Conservation (phyloP, 768 basidiomycete species). For the Cyathus striatus region DNA sequence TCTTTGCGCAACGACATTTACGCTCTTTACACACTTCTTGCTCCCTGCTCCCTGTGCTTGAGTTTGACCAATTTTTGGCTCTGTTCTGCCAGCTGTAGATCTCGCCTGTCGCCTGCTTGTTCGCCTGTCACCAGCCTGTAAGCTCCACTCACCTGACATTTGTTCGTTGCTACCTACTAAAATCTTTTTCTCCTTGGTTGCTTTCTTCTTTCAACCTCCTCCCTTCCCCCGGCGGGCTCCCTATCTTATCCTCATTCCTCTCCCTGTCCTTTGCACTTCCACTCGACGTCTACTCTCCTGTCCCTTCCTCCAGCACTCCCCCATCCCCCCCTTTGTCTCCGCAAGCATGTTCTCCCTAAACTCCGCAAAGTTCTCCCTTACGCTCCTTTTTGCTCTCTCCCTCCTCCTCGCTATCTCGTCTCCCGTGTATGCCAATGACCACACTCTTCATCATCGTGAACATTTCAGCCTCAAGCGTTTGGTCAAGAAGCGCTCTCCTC, state of each 20-base stretch:
- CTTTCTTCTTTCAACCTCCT: conserved; percentile 1
- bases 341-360: conserved; percentile 50
- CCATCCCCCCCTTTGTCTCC: too few relatives aligned
- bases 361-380: conserved; percentile 42
- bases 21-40: too few relatives aligned
- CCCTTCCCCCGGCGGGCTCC: neutral
- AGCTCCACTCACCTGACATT: too few relatives aligned
- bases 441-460: conserved; percentile 42
- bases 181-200: conserved; percentile 3
- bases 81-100: too few relatives aligned
- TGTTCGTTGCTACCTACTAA: conserved; percentile 1
- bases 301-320: too few relatives aligned
- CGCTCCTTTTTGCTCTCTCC: conserved; percentile 59
- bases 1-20: too few relatives aligned
- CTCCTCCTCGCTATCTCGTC: conserved; percentile 45
- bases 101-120: too few relatives aligned
- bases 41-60: too few relatives aligned
- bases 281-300: too few relatives aligned
- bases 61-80: too few relatives aligned
- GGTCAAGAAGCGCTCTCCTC: conserved; percentile 58
- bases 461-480: conserved; percentile 59
- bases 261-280: too few relatives aligned
- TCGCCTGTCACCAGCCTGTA: too few relatives aligned
- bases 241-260: neutral
- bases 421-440: conserved; percentile 41